These are phyloP conservation scores for Xylaria sp. DNA, from an alignment of 2,329 filamentous ascomycete species.

Conservation along the genomic window DNA sequence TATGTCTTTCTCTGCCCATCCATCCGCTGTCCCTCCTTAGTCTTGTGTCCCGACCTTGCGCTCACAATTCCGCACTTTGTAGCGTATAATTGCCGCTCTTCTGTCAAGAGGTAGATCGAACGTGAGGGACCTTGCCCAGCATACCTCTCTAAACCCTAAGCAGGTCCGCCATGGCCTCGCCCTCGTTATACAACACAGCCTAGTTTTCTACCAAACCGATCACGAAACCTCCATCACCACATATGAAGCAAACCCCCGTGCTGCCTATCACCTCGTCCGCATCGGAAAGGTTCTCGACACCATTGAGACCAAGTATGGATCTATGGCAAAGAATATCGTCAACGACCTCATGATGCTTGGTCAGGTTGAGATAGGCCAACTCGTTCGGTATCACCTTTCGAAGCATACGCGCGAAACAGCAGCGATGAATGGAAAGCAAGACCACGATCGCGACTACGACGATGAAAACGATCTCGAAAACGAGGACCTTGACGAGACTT, in stretches of 20 bases:
- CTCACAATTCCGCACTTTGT: slow-evolving; percentile 19
- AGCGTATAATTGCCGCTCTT: slow-evolving; percentile 82
- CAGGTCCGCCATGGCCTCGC: slow-evolving; percentile 77
- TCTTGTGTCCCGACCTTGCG: background rate
- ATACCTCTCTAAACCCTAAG: slow-evolving; percentile 66
- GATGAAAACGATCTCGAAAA: slow-evolving; percentile 26
- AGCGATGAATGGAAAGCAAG: slow-evolving; percentile 7
- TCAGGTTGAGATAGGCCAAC: slow-evolving; percentile 65
- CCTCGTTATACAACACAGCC: slow-evolving; percentile 81
- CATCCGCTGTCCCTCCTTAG: background rate
- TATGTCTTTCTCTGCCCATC: slow-evolving; percentile 44
- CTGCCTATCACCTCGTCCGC: slow-evolving; percentile 77
- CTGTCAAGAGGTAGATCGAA: slow-evolving; percentile 73
- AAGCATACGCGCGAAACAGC: slow-evolving; percentile 29
- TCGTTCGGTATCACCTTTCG: slow-evolving; percentile 57
- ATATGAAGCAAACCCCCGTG: slow-evolving; percentile 78
- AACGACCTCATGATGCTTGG: slow-evolving; percentile 72
- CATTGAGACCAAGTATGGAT: slow-evolving; percentile 67
- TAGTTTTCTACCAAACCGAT: slow-evolving; percentile 69
- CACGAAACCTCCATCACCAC: slow-evolving; percentile 57
- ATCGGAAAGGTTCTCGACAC: slow-evolving; percentile 75
- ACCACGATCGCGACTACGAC: slow-evolving; percentile 1
- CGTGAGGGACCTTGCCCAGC: slow-evolving; percentile 61
- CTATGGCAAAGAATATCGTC: slow-evolving; percentile 67
- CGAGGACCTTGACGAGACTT: slow-evolving; percentile 36